Evolutionary conservation across 306 rosid species (phyloP), one percentile per base, ranked within the genome.

Genomic region (Dryas octopetala): DNA sequence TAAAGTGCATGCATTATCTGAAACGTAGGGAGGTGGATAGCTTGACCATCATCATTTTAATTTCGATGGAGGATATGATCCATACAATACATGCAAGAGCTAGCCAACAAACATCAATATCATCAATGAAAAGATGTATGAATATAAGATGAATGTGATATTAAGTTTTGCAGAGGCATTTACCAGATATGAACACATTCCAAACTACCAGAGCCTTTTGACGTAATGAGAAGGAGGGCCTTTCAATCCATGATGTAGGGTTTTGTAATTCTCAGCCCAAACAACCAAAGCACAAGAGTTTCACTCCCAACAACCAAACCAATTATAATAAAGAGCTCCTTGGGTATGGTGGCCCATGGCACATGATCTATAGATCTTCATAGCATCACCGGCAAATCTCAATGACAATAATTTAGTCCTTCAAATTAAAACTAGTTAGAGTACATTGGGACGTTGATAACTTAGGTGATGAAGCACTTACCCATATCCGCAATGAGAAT

Each of bases 241-340:
- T 65, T 78, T 38, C 38, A 17, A 40, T 62, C 28, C 66, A 23
- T 23, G 67, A 55, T 15, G 62, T 45, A 50, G 57, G 64, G 41
- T 12, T 26, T 14, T 47, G n/a, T 63, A 51, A 65, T 44, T 62
- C 50, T 23, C 41, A 48, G 52, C 75, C 79, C 59, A 66, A 74
- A 68, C n/a, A 54, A 54, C 72, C 72, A 23, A 72, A 78, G 46
- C 53, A 63, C 11, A 54, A 17, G 51, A 63, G 11, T 4, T 71
- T 17, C 46, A 32, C 59, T 53, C 9, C 77, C 73, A 70, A 80
- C 84, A 62, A 75, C 77, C 71, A 23, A 16, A 26, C 32, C 62
- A 64, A 40, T 70, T 53, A 41, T 68, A 68, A 73, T 57, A 32
- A 45, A 55, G 41, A n/a, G 54, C 53, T 52, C 71, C 14, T 11